These are phyloP conservation scores for Ceriops zippeliana DNA, from an alignment of 345 rosid species.

Conservation along the genomic window DNA sequence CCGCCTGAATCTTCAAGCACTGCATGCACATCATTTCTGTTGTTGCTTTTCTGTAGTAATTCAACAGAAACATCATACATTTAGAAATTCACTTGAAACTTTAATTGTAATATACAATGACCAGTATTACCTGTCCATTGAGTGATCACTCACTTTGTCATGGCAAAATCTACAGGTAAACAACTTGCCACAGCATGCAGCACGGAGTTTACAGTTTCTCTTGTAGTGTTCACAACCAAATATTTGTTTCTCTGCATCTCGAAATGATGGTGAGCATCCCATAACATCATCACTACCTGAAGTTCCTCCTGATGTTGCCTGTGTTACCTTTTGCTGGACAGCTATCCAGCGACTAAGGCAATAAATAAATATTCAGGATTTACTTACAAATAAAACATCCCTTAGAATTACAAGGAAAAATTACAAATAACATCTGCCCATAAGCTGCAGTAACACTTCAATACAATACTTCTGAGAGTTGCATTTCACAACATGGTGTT, in stretches of 20 bases:
- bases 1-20: conserved; percentile 54
- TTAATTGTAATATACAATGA: background rate
- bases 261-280: conserved; percentile 46
- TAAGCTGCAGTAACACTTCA: too few relatives aligned
- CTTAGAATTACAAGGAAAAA: too few relatives aligned
- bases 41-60: conserved; percentile 51
- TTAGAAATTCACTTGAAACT: conserved; percentile 13
- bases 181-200: conserved; percentile 69
- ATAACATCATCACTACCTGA: conserved; percentile 37
- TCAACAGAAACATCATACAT: conserved; percentile 16
- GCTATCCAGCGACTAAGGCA: conserved; percentile 66
- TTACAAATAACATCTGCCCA: too few relatives aligned
- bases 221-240: conserved; percentile 69
- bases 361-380: conserved; percentile 5
- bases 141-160: conserved; percentile 68
- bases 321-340: conserved; percentile 56
- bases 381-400: too few relatives aligned
- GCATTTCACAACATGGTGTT: too few relatives aligned
- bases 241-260: conserved; percentile 44
- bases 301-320: conserved; percentile 31
- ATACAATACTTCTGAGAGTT: too few relatives aligned
- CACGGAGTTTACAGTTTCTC: conserved; percentile 63
- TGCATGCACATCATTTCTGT: conserved; percentile 75
- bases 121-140: conserved; percentile 53
- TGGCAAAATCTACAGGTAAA: conserved; percentile 68